phyloP scores from a whole-genome alignment of 805 yeast species.

The Wickerhamomyces rabaulensis region DNA sequence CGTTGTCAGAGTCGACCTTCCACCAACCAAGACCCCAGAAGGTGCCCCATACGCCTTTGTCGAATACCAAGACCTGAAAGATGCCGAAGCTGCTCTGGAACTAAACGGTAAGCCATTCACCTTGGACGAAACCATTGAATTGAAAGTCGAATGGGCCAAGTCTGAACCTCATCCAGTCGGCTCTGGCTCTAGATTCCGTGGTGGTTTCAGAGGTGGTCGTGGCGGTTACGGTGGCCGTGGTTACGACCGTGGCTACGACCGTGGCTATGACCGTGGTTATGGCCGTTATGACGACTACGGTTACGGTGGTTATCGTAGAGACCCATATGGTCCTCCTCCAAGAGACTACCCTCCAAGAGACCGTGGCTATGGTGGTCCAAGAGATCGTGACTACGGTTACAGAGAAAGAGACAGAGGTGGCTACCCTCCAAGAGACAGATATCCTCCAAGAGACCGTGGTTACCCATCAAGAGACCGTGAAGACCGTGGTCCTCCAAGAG shows the following conservation, averaged over 20 bases:
- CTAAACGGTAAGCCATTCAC: constrained; percentile 41
- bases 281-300: constrained; percentile 7
- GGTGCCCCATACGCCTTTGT: constrained; percentile 62
- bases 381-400: constrained; percentile 7
- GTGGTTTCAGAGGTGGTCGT: constrained; percentile 14
- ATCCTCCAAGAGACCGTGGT: constrained; percentile 3
- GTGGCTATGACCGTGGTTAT: constrained; percentile 5
- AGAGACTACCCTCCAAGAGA: constrained; percentile 3
- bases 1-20: constrained; percentile 53
- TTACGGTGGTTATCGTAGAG: constrained; percentile 8
- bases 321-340: constrained; percentile 12
- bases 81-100: constrained; percentile 48
- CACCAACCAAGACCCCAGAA: constrained; percentile 57
- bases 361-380: constrained; percentile 1
- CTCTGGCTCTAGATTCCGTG: constrained; percentile 21
- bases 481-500: constrained; percentile 11
- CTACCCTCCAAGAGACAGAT: constrained; percentile 13
- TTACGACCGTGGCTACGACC: constrained; percentile 7
- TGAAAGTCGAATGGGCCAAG: constrained; percentile 51
- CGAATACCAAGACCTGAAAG: constrained; percentile 46
- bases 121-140: constrained; percentile 32
- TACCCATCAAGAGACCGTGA: constrained; percentile 10
- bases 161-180: constrained; percentile 45
- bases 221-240: constrained; percentile 7
- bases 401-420: constrained; percentile 14